These are phyloP conservation scores for Miamiensis avidus DNA, from an alignment of 169 alveolate species.

Conservation along the genomic window DNA sequence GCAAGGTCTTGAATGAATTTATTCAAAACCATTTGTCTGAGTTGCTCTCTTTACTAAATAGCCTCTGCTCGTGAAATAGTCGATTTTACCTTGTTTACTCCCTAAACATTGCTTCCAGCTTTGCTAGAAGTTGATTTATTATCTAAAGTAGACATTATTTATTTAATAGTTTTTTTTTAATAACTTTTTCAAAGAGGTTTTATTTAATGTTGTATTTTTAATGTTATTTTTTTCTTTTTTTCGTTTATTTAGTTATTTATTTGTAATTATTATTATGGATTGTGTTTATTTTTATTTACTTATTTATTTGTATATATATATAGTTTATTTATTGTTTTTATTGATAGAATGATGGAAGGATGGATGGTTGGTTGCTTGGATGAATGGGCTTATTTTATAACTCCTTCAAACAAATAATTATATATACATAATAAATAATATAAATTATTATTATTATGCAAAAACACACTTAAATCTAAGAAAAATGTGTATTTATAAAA, in stretches of 20 bases:
- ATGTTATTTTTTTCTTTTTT: background rate
- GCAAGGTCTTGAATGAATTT: slow-evolving; percentile 39
- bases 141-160: background rate
- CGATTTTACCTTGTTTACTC: slow-evolving; percentile 4
- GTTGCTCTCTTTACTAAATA: slow-evolving; percentile 45
- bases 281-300: too few relatives aligned
- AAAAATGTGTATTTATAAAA: too few relatives aligned
- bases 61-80: slow-evolving; percentile 18
- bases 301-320: too few relatives aligned
- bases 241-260: background rate
- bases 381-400: too few relatives aligned
- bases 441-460: too few relatives aligned
- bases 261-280: too few relatives aligned
- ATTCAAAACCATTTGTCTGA: slow-evolving; percentile 40
- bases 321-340: too few relatives aligned
- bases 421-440: too few relatives aligned
- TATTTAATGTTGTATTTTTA: background rate
- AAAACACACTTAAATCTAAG: too few relatives aligned
- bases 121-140: background rate
- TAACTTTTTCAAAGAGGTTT: background rate
- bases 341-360: too few relatives aligned
- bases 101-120: background rate
- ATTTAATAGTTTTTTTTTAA: background rate
- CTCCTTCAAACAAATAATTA: too few relatives aligned
- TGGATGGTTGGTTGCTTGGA: too few relatives aligned